These are phyloP conservation scores for Paramyrothecium roridum DNA, from an alignment of 2,329 filamentous ascomycete genomes.

Conservation along the genomic window DNA sequence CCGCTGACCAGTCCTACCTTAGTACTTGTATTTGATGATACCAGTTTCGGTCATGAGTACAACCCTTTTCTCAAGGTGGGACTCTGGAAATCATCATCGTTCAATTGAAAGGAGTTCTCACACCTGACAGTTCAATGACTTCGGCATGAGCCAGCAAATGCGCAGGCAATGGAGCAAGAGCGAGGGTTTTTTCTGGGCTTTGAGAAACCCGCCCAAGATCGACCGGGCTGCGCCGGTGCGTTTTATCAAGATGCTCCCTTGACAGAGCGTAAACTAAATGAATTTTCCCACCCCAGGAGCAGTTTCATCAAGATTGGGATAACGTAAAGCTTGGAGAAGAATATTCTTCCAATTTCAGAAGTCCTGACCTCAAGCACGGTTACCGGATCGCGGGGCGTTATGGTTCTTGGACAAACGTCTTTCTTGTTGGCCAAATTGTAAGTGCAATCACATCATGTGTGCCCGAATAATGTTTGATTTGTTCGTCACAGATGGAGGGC, in stretches of 20 bases:
- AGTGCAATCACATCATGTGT: slow-evolving; percentile 2
- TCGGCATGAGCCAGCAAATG: not conserved
- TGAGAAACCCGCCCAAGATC: not conserved
- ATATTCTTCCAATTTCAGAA: not conserved
- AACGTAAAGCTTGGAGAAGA: not conserved
- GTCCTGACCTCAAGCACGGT: not conserved
- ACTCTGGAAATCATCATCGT: not conserved
- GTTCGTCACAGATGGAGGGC: slow-evolving; percentile 18
- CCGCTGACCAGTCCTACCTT: not conserved
- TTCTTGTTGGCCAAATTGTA: slow-evolving; percentile 20
- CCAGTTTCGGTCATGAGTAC: not conserved
- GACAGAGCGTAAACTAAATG: not conserved
- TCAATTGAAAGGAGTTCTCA: not conserved
- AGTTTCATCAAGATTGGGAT: not conserved
- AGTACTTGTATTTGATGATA: not conserved
- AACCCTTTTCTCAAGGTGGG: not conserved
- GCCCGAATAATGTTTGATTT: slow-evolving; percentile 4
- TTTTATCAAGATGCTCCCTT: not conserved
- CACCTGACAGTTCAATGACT: not conserved
- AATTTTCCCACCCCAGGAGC: not conserved
- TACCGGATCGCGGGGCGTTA: slow-evolving; percentile 19
- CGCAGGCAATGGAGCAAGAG: not conserved
- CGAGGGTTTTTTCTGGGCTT: not conserved
- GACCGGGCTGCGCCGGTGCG: not conserved
- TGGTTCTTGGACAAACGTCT: slow-evolving; percentile 24